phyloP scores from a whole-genome alignment of 2,329 filamentous ascomycete species.

The Aplosporella prunicola region DNA sequence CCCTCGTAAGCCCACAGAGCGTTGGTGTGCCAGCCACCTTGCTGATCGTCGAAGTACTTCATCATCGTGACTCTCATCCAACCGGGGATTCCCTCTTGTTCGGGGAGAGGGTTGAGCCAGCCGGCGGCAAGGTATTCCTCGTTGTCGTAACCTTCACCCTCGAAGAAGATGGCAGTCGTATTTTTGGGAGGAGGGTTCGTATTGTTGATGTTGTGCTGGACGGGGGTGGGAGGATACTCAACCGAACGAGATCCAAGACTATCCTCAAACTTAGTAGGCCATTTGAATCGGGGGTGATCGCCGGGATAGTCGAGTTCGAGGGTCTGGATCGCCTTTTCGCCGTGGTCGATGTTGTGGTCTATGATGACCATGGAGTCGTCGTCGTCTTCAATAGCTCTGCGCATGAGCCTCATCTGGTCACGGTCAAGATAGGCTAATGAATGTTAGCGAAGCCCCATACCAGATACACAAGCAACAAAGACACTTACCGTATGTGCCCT shows the following conservation, averaged over 20 bases:
- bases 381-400: conserved; percentile 12
- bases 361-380: conserved; percentile 11
- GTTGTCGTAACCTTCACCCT: conserved; percentile 30
- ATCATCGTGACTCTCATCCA: conserved; percentile 48
- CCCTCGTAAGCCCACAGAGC: conserved; percentile 42
- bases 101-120: conserved; percentile 41
- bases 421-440: conserved; percentile 27
- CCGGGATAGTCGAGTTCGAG: conserved; percentile 24
- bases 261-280: conserved; percentile 33
- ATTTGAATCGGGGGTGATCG: conserved; percentile 17
- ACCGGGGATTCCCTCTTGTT: conserved; percentile 41
- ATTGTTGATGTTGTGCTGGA: conserved; percentile 19
- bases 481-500: conserved; percentile 38
- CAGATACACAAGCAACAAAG: too few relatives aligned
- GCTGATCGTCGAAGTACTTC: conserved; percentile 36
- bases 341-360: conserved; percentile 25
- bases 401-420: conserved; percentile 20
- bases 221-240: conserved; percentile 19
- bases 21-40: conserved; percentile 21
- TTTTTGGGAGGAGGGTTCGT: too few relatives aligned
- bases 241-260: conserved; percentile 24
- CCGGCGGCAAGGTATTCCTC: conserved; percentile 31
- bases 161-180: conserved; percentile 26
- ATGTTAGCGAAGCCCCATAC: conserved; percentile 16
- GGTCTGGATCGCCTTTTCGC: conserved; percentile 17